Percentiles rank a stretch among this genome's conserved stretches.
phyloP scores from a whole-genome alignment of 2,329 filamentous ascomycete species.

The Alternaria gansuensis region DNA sequence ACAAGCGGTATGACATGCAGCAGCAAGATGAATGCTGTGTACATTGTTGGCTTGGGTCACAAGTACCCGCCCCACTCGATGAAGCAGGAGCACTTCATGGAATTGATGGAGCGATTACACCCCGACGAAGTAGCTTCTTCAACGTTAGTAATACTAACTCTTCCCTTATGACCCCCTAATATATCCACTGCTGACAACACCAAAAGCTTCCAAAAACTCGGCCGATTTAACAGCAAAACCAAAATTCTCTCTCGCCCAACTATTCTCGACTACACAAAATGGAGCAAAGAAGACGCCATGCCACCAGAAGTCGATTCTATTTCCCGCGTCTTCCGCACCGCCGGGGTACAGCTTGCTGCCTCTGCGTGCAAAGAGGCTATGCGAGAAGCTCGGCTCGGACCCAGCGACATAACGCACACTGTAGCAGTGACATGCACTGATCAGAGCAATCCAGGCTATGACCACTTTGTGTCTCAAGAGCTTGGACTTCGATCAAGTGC shows the following conservation, averaged over 20 bases:
- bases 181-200: neutral
- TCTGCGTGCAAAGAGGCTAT: conserved; percentile 49
- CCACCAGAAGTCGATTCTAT: conserved; percentile 38
- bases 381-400: conserved; percentile 34
- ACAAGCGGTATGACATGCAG: conserved; percentile 4
- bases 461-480: conserved; percentile 48
- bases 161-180: neutral
- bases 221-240: conserved; percentile 28
- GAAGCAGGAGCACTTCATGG: conserved; percentile 24
- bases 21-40: conserved; percentile 13
- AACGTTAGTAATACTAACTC: conserved; percentile 18
- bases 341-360: conserved; percentile 44
- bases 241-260: conserved; percentile 28
- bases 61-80: conserved; percentile 28
- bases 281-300: conserved; percentile 19
- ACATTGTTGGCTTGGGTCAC: conserved; percentile 32
- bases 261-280: conserved; percentile 16
- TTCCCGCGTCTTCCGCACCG: conserved; percentile 39
- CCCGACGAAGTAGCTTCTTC: conserved; percentile 20
- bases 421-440: conserved; percentile 53
- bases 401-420: conserved; percentile 49
- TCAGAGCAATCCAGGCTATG: conserved; percentile 52
- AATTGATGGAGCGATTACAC: conserved; percentile 21
- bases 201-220: conserved; percentile 27
- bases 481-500: conserved; percentile 43